Evolutionary conservation across 1,284 basidiomycete species (phyloP).

Genomic region (Trichosporon coremiiforme): DNA sequence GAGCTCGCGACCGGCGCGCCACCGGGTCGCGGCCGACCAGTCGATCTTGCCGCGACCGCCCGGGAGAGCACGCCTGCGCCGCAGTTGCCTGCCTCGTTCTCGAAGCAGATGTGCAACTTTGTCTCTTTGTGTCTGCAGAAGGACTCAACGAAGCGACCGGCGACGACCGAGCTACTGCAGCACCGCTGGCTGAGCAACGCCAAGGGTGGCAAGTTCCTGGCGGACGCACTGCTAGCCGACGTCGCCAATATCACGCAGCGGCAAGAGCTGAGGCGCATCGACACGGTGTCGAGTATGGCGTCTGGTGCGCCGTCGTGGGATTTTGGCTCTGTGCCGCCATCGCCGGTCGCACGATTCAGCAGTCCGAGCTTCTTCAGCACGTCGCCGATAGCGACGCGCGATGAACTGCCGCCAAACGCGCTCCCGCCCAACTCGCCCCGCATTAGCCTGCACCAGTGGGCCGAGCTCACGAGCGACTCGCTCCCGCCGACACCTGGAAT

Average conservation of each 20-base stretch:
- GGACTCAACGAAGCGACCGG: constrained; percentile 64
- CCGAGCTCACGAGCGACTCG: constrained; percentile 36
- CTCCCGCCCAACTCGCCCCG: constrained; percentile 35
- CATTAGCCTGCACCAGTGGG: constrained; percentile 46
- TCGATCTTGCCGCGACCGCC: constrained; percentile 23
- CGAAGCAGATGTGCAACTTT: constrained; percentile 84
- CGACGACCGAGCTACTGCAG: constrained; percentile 35
- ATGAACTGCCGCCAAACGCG: constrained; percentile 15
- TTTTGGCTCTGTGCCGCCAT: constrained; percentile 42
- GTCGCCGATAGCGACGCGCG: not conserved
- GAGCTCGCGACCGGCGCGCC: constrained; percentile 43
- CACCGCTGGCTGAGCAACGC: constrained; percentile 45
- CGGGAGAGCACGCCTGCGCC: constrained; percentile 22
- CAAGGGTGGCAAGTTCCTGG: constrained; percentile 42
- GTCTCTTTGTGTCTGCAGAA: constrained; percentile 79
- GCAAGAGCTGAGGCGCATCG: constrained; percentile 49
- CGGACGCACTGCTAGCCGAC: constrained; percentile 40
- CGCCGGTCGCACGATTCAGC: constrained; percentile 34
- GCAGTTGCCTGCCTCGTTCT: constrained; percentile 54
- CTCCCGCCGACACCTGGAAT: constrained; percentile 27
- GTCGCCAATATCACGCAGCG: constrained; percentile 41
- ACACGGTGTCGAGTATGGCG: constrained; percentile 40
- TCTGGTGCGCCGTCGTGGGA: constrained; percentile 49
- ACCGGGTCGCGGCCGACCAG: constrained; percentile 29
- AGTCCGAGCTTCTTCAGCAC: constrained; percentile 25